Percentiles rank a stretch among this genome's conserved stretches.
Evolutionary conservation across 768 basidiomycete genomes (phyloP).

Genomic region (Boletus pseudo-olivaceus): DNA sequence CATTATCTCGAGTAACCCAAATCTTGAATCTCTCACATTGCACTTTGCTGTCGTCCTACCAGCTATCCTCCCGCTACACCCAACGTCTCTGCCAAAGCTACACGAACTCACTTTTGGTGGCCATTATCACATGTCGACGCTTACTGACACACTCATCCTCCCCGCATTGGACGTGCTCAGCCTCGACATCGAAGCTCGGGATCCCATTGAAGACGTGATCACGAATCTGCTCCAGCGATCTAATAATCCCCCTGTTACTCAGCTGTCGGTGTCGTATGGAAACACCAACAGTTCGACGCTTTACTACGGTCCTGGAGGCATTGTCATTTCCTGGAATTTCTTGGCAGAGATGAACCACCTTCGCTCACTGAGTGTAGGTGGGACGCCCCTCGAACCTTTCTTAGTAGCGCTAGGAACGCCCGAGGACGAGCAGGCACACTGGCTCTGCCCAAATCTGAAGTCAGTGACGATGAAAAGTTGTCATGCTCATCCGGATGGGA

Average conservation of each 20-base stretch:
- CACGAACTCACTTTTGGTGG: slow-evolving; percentile 60
- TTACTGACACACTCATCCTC: slow-evolving; percentile 58
- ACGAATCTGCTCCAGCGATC: slow-evolving; percentile 59
- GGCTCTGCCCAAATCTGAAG: slow-evolving; percentile 63
- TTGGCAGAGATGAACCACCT: slow-evolving; percentile 57
- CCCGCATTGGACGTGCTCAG: slow-evolving; percentile 57
- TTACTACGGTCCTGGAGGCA: slow-evolving; percentile 57
- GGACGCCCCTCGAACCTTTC: slow-evolving; percentile 63
- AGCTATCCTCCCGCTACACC: slow-evolving; percentile 58
- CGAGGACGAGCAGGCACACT: slow-evolving; percentile 55
- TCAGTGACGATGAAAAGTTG: slow-evolving; percentile 61
- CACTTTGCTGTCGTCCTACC: slow-evolving; percentile 60
- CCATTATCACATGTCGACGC: slow-evolving; percentile 57
- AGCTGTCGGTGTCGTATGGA: slow-evolving; percentile 63
- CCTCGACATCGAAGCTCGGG: slow-evolving; percentile 72
- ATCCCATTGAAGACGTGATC: slow-evolving; percentile 71
- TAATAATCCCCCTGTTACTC: slow-evolving; percentile 50
- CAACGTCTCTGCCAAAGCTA: slow-evolving; percentile 52
- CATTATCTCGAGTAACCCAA: slow-evolving; percentile 57
- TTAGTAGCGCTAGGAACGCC: slow-evolving; percentile 54
- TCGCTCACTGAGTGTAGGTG: slow-evolving; percentile 58
- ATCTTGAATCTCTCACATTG: slow-evolving; percentile 53
- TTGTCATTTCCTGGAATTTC: slow-evolving; percentile 66
- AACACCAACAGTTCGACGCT: slow-evolving; percentile 37
- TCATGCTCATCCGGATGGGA: slow-evolving; percentile 60